Percentiles rank a stretch among this genome's conserved stretches.
phyloP scores from a whole-genome alignment of 768 basidiomycete genomes.

The Exsudoporus frostii region DNA sequence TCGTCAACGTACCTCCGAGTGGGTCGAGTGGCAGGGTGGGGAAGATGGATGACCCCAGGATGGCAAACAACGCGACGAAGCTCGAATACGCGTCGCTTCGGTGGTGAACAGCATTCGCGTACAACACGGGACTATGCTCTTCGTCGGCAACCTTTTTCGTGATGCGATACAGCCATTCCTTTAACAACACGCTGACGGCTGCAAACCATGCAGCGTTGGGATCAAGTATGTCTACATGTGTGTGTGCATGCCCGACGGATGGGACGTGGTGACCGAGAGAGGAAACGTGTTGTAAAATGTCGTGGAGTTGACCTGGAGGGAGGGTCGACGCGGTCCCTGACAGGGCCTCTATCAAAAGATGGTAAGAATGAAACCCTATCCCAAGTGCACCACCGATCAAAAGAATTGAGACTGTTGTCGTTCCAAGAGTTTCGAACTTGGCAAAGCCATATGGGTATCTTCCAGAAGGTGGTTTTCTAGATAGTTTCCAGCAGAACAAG shows the following conservation, averaged over 20 bases:
- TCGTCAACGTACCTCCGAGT: conserved; percentile 66
- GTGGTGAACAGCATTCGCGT: conserved; percentile 97
- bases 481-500: conserved; percentile 83
- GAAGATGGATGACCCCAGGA: conserved; percentile 84
- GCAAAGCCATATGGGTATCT: conserved; percentile 86
- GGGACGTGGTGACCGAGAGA: conserved; percentile 55
- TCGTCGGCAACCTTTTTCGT: conserved; percentile 89
- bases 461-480: conserved; percentile 74
- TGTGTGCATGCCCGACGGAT: conserved; percentile 50
- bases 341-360: conserved; percentile 75
- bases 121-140: conserved; percentile 86
- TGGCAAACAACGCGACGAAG: conserved; percentile 86
- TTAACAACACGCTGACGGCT: conserved; percentile 68
- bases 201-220: conserved; percentile 99
- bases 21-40: conserved; percentile 90
- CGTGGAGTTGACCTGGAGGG: conserved; percentile 60
- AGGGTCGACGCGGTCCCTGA: conserved; percentile 60
- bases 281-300: conserved; percentile 56
- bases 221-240: conserved; percentile 60
- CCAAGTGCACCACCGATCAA: conserved; percentile 81
- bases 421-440: conserved; percentile 95
- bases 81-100: conserved; percentile 97
- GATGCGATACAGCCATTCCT: conserved; percentile 91
- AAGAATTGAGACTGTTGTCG: conserved; percentile 83
- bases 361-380: conserved; percentile 88